Conservation (phyloP, 371 early-diverging fungal species). For the Polyrhizophydium stewartii region DNA sequence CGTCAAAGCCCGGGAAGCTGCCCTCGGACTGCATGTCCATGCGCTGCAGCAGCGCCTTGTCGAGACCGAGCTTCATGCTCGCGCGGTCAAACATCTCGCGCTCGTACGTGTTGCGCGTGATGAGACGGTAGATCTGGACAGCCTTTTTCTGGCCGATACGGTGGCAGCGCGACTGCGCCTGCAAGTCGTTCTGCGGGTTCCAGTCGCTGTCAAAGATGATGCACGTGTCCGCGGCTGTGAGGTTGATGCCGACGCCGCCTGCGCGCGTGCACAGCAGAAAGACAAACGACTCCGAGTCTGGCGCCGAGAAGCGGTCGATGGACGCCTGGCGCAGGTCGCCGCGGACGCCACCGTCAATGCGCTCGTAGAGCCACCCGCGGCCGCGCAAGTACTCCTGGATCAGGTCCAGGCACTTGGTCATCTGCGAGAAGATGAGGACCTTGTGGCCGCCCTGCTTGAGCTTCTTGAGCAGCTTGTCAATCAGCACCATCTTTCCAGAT, state of each 20-base stretch:
- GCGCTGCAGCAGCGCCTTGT: constrained; percentile 82
- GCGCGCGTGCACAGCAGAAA: constrained; percentile 82
- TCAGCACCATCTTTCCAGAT: constrained; percentile 88
- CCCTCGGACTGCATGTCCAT: constrained; percentile 52
- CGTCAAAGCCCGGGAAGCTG: constrained; percentile 13
- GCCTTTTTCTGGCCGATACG: constrained; percentile 94
- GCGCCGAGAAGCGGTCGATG: constrained; percentile 87
- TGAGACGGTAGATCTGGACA: constrained; percentile 71
- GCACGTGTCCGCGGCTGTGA: constrained; percentile 99
- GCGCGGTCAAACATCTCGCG: constrained; percentile 96
- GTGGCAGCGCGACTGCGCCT: constrained; percentile 92
- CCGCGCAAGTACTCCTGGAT: constrained; percentile 85
- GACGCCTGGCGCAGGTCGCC: constrained; percentile 90
- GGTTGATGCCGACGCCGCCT: constrained; percentile 97
- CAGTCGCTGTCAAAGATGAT: constrained; percentile 97
- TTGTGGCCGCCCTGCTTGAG: constrained; percentile 92
- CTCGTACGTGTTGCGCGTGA: constrained; percentile 91
- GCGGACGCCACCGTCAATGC: constrained; percentile 86
- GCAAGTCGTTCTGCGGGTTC: constrained; percentile 95
- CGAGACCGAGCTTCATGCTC: constrained; percentile 88
- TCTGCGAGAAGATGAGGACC: constrained; percentile 95
- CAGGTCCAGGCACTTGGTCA: constrained; percentile 96
- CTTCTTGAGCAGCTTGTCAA: constrained; percentile 84
- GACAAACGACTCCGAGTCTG: constrained; percentile 77
- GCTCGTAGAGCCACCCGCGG: constrained; percentile 71